Conservation (phyloP, 225 moss, liverwort and hornwort species). For the Pleurozium schreberi region DNA sequence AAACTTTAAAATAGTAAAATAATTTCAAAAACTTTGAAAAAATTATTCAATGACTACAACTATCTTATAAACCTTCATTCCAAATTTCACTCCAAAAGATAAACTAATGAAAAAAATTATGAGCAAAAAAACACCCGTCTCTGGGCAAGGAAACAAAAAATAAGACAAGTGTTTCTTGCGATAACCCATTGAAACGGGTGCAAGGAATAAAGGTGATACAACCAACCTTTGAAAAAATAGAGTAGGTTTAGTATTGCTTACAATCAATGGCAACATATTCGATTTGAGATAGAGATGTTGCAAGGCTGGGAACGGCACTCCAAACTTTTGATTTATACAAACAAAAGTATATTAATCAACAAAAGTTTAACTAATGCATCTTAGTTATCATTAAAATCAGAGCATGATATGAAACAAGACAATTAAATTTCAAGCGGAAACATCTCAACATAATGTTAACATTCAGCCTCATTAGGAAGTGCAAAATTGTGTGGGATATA, state of each 20-base stretch:
- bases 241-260: background rate
- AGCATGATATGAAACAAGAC: background rate
- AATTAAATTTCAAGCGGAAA: too few species aligned
- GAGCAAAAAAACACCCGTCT: too few species aligned
- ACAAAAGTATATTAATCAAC: background rate
- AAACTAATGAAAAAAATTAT: too few species aligned
- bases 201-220: background rate
- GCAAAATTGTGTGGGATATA: background rate
- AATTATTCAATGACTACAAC: too few species aligned
- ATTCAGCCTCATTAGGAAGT: background rate
- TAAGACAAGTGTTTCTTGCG: too few species aligned
- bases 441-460: background rate
- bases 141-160: too few species aligned
- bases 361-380: background rate
- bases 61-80: too few species aligned
- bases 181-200: background rate
- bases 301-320: conserved; percentile 57
- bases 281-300: conserved; percentile 62
- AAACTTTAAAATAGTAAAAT: too few species aligned
- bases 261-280: conserved; percentile 65
- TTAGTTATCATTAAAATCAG: background rate
- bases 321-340: conserved; percentile 61
- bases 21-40: too few species aligned
- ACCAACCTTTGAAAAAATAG: background rate
- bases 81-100: too few species aligned